phyloP scores from a whole-genome alignment of 371 early-diverging fungal species.

The Catenaria anguillulae region DNA sequence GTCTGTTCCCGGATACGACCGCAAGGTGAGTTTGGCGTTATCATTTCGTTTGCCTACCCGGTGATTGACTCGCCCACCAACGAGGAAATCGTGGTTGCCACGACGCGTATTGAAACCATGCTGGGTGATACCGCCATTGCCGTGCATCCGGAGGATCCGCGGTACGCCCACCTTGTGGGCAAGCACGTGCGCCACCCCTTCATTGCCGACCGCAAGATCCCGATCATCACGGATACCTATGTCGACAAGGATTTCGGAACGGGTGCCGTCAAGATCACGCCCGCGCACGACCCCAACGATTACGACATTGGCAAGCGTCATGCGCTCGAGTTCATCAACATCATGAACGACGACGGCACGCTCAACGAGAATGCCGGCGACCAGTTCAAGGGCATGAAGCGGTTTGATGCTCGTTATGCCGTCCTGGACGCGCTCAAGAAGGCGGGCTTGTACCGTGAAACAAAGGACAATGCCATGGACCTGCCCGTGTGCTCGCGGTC shows the following conservation, averaged over 20 bases:
- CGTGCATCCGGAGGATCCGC: conserved; percentile 70
- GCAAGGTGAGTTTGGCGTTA: conserved; percentile 97
- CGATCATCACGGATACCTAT: conserved; percentile 78
- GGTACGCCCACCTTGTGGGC: conserved; percentile 79
- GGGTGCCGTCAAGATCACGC: conserved; percentile 99
- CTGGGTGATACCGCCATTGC: conserved; percentile 97
- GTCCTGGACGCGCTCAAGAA: conserved; percentile 77
- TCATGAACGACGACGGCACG: conserved; percentile 93
- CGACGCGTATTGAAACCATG: conserved; percentile 98
- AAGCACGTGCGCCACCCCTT: conserved; percentile 94
- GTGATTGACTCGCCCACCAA: conserved; percentile 15
- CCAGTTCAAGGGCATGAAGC: conserved; percentile 54
- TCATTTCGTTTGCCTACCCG: conserved; percentile 34
- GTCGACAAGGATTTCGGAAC: conserved; percentile 97
- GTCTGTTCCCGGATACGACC: conserved; percentile 82
- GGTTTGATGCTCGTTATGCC: conserved; percentile 91
- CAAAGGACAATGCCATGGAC: conserved; percentile 79
- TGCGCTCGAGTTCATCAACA: conserved; percentile 79
- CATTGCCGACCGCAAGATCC: conserved; percentile 74
- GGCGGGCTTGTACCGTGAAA: conserved; percentile 74
- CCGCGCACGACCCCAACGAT: conserved; percentile 99
- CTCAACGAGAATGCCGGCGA: conserved; percentile 78
- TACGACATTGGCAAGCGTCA: conserved; percentile 94
- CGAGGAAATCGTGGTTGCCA: conserved; percentile 88
- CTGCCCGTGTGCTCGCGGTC: conserved; percentile 91